These are phyloP conservation scores for Macadamia integrifolia DNA, from an alignment of 164 flowering plant species.

Conservation along the genomic window DNA sequence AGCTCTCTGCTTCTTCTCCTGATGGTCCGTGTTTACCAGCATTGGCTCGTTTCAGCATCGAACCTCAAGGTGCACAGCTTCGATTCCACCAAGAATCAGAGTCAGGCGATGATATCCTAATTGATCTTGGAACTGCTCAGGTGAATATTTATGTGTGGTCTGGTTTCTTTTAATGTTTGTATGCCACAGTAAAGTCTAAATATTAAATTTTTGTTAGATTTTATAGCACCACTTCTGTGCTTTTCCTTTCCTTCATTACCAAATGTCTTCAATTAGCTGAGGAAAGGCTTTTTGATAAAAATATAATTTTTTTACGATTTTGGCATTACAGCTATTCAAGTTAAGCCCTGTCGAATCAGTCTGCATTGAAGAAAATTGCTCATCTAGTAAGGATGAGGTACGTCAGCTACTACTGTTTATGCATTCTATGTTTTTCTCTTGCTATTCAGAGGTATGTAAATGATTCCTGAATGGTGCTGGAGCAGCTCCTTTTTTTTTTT, in stretches of 20 bases:
- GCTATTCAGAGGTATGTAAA: not conserved
- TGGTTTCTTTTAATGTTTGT: not conserved
- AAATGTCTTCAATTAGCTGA: too few relatives aligned
- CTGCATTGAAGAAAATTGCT: conserved; percentile 48
- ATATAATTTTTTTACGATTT: not conserved
- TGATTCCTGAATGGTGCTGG: too few relatives aligned
- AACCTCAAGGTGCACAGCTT: conserved; percentile 39
- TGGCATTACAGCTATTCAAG: conserved; percentile 52
- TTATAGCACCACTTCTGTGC: not conserved
- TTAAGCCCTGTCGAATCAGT: conserved; percentile 50
- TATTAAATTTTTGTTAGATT: too few relatives aligned
- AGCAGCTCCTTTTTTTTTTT: too few relatives aligned
- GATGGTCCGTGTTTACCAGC: conserved; percentile 23
- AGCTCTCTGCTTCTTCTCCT: conserved; percentile 32
- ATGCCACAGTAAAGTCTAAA: not conserved
- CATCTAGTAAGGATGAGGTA: conserved; percentile 25
- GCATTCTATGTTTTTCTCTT: not conserved
- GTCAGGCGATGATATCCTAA: conserved; percentile 16
- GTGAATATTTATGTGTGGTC: conserved; percentile 18
- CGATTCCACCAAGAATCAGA: conserved; percentile 35
- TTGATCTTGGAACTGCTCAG: conserved; percentile 50
- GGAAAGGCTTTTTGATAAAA: not conserved
- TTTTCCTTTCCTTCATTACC: not conserved
- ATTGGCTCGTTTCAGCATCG: conserved; percentile 45
- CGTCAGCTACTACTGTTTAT: not conserved